phyloP scores from a whole-genome alignment of 768 basidiomycete genomes.

The Chalciporus sphaerocephalus region DNA sequence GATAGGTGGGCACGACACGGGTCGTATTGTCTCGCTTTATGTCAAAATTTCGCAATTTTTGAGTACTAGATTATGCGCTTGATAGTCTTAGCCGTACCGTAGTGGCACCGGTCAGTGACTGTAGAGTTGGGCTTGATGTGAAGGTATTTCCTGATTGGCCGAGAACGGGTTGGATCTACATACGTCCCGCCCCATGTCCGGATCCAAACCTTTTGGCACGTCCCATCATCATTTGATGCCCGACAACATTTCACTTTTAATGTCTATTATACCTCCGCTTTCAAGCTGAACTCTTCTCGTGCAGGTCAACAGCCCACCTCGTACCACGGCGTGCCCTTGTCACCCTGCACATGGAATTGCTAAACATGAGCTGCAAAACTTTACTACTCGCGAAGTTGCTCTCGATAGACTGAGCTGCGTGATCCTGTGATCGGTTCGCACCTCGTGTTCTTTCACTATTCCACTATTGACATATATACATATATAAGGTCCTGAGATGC shows the following conservation, averaged over 20 bases:
- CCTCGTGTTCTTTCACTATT: conserved; percentile 36
- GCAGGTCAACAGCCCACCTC: neutral
- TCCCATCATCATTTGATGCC: conserved; percentile 13
- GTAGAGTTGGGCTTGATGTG: neutral
- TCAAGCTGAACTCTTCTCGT: neutral
- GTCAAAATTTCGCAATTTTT: conserved; percentile 19
- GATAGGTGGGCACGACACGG: conserved; percentile 12
- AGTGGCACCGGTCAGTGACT: neutral
- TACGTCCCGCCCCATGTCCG: conserved; percentile 5
- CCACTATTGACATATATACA: conserved; percentile 25
- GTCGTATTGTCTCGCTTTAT: conserved; percentile 19
- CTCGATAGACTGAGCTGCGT: conserved; percentile 8
- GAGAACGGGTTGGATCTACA: conserved; percentile 17
- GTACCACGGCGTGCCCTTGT: conserved; percentile 1
- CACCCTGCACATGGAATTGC: conserved; percentile 16
- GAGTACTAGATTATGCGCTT: conserved; percentile 8
- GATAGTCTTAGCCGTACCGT: too few species aligned
- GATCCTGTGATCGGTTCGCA: conserved; percentile 21
- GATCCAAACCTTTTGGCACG: conserved; percentile 15
- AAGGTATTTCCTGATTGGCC: conserved; percentile 8
- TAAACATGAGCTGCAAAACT: conserved; percentile 1
- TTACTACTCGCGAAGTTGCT: conserved; percentile 3
- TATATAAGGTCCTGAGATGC: conserved; percentile 24
- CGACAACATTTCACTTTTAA: conserved; percentile 5
- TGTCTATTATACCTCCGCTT: conserved; percentile 5